Base-by-base conservation (phyloP, 2,329 filamentous ascomycete genomes). In the Apiospora sp. region DNA sequence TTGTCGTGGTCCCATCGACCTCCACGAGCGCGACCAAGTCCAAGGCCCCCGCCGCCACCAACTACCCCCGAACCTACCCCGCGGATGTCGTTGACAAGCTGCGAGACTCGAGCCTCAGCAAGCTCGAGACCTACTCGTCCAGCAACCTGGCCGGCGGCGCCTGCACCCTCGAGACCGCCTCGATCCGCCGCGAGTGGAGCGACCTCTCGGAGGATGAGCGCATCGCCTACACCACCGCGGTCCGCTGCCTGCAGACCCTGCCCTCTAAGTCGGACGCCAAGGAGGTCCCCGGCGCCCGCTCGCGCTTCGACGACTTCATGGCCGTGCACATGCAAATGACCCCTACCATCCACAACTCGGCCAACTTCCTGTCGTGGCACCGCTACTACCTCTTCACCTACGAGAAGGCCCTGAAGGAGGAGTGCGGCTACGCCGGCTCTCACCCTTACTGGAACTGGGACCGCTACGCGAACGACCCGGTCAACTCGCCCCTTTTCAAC, bases 401-500 rank as follows among this genome's bases (percentile, higher is more conserved):
- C 44, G 77, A 79, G 69, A 71, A 77, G 54, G 73, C 76, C 10
- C 72, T 79, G 5, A 73, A 70, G 6, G 75, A 76, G 30, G 77
- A 79, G 46, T 79, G 77, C 67, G 76, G 77, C n/a, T 78, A 76
- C 49, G 69, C 61, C 0, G 75, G 77, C 12, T 64, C 72, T 5
- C 76, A 78, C 37, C 76, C 77, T 48, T 86, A 85, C 76, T 82
- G 81, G 76, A 85, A 86, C 75, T 87, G 85, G 85, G 81, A 81
- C 19, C 81, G 81, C 74, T 82, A 81, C 77, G 79, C 83, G 10
- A 72, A 78, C 4, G 82, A 86, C 67, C 79, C 82, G 0, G 74
- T 76, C 67, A 81, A 83, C 72, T 86, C 85, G 0, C 84, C 85
- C 19, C 77, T 87, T 51, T 87, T 89, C 73, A 85, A 86, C 72